These are phyloP conservation scores for Trichoderma endophyticum DNA, from an alignment of 2,329 filamentous ascomycete species.

Conservation along the genomic window DNA sequence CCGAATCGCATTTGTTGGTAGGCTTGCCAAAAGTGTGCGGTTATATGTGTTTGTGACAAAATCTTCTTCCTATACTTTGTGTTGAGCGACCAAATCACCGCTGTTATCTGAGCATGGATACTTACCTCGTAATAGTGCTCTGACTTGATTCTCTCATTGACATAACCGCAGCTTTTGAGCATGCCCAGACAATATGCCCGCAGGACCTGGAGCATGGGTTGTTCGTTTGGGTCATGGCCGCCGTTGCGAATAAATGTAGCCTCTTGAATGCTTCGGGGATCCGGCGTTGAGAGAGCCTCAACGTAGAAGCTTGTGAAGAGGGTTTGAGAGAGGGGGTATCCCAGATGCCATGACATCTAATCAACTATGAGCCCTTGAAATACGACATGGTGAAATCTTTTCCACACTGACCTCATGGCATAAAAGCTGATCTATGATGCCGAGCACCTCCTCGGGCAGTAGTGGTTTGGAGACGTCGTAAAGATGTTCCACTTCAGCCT, in stretches of 20 bases:
- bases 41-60: conserved; percentile 92
- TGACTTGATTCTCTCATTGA: conserved; percentile 72
- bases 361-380: neutral
- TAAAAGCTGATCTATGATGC: conserved; percentile 90
- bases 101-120: too few species aligned
- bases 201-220: conserved; percentile 61
- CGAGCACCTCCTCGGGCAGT: conserved; percentile 75
- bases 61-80: conserved; percentile 72
- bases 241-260: conserved; percentile 57
- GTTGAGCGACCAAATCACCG: neutral
- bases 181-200: conserved; percentile 83
- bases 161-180: conserved; percentile 76
- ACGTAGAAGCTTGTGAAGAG: conserved; percentile 91
- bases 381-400: neutral
- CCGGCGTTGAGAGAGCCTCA: conserved; percentile 73
- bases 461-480: conserved; percentile 70
- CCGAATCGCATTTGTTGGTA: conserved; percentile 56
- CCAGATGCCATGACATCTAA: conserved; percentile 93
- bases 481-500: conserved; percentile 77
- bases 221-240: conserved; percentile 28
- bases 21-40: conserved; percentile 66
- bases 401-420: conserved; percentile 69
- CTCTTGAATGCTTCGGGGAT: conserved; percentile 60
- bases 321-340: conserved; percentile 93
- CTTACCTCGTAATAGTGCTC: conserved; percentile 86